Evolutionary conservation across 805 yeast genomes (phyloP), one percentile per base, ranked within the genome.

Genomic region (Debaryomyces castellii): DNA sequence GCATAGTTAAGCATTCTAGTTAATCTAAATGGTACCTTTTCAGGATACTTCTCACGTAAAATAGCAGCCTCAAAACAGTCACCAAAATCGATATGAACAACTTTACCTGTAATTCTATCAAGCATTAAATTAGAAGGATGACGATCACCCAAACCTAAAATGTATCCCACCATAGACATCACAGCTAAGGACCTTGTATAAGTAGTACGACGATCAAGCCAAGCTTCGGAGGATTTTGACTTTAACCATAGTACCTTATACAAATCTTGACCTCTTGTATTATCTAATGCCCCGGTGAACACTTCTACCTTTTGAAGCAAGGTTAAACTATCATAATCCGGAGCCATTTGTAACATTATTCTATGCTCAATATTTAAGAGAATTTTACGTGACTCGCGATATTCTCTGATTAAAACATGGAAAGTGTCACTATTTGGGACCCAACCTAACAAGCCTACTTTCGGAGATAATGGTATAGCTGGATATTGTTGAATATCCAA

Each of bases 61-160:
- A 92, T 90, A 0, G 99, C 99, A 2, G 98, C 97, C 63, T 94
- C 99, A 60, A 94, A 94, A 78, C 99, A 94, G 63, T 94, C 99
- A 53, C 99, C 99, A 67, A 92, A 94, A 75, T 94, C 99, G 67
- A 94, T 92, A 62, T 94, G 99, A 32, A 94, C 80, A 42, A 94
- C 97, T 59, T 92, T 90, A 50, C 99, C 99, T 0, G 98, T 89
- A 41, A 85, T 80, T 51, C 97, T 74, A 64, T 92, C 96, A 67
- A 94, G 79, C 97, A 94, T 89, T 67, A 94, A 77, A 60, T 94
- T 94, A 24, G 97, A 89, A 22, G 99, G 99, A 66, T 94, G 99
- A 50, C 99, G 81, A 64, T 94, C 99, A 49, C 99, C 99, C 17
- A 94, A 75, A 11, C 99, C 99, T 20, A 94, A 74, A 44, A 94